Evolutionary conservation across 768 basidiomycete species (phyloP), one percentile per base, ranked within the genome.

Genomic region (Amanita pallidorosea): DNA sequence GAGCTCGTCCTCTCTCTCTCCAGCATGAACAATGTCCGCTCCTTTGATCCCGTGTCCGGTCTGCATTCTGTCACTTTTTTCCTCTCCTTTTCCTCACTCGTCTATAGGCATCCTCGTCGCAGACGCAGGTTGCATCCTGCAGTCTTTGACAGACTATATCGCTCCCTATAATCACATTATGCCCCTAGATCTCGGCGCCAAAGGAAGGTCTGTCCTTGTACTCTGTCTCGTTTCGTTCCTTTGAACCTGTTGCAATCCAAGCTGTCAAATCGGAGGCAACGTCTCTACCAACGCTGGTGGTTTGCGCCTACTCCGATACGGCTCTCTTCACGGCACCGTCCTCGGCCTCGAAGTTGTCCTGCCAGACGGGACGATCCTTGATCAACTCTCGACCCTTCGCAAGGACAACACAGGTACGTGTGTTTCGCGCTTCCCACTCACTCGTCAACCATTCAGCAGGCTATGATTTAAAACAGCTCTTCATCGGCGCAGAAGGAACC

Each of bases 261-360:
- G 89, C 59, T 99, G 96, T 72, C 95, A 98, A 61, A 94, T 99
- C 56, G 96, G 95, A 44, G 96, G 96, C 31, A 97, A 98, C 65
- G 77, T 98, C 23, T 82, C 96, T 1, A 98, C 96, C 4, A 99
- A 99, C 61, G 96, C 96, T 23, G 96, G 96, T 17, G 96, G 96
- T n/a, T 76, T 99, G 7, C 80, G 96, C 2, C 75, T 99, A 20
- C 69, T 99, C 37, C 80, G 96, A 20, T 99, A 98, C 60, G 96
- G 96, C 42, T 92, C 90, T 35, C 72, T 99, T 4, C 96, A 95
- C 61, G 96, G 96, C 17, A 84, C 84, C 11, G 95, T 98, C 2
- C 78, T 99, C 3, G 96, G 96, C 17, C 73, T 99, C 12, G 96
- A 99, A 64, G 92, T 94, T 18, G 96, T 98, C 8, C 72, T 98